These are phyloP conservation scores for Mortierella sp. DNA, from an alignment of 371 early-diverging fungal species.

Conservation along the genomic window DNA sequence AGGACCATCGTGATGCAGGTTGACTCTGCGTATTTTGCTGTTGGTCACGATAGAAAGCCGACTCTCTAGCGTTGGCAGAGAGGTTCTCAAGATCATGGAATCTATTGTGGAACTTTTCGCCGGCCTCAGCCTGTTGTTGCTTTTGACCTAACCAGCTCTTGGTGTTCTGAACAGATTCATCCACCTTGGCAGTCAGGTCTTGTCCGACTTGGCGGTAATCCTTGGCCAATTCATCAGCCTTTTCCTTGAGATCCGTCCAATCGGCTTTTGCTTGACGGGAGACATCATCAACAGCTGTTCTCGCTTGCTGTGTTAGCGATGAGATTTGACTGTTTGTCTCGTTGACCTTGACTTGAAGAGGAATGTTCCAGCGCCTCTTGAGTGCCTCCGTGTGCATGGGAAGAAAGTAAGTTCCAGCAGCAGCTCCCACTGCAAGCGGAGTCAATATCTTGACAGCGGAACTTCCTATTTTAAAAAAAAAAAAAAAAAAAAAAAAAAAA, in stretches of 20 bases:
- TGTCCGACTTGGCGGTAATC: slow-evolving; percentile 18
- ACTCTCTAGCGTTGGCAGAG: slow-evolving; percentile 10
- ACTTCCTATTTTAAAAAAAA: slow-evolving; percentile 22
- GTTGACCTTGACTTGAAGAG: slow-evolving; percentile 14
- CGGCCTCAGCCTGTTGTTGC: slow-evolving; percentile 22
- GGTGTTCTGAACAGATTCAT: slow-evolving; percentile 11
- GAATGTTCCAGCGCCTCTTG: slow-evolving; percentile 7
- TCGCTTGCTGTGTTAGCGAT: too few relatives aligned
- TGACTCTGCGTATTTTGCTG: slow-evolving; percentile 20
- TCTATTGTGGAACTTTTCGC: slow-evolving; percentile 2
- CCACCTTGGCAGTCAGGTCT: slow-evolving; percentile 8
- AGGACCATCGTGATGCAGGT: slow-evolving; percentile 27
- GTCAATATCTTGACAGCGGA: slow-evolving; percentile 38
- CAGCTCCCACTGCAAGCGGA: slow-evolving; percentile 36
- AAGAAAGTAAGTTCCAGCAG: slow-evolving; percentile 35
- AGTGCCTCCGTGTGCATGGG: slow-evolving; percentile 28
- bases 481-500: neutral
- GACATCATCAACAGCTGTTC: slow-evolving; percentile 14
- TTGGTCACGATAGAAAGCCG: slow-evolving; percentile 1
- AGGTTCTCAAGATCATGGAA: slow-evolving; percentile 7
- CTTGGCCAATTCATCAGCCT: slow-evolving; percentile 24
- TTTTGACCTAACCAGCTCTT: slow-evolving; percentile 24
- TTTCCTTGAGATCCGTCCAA: slow-evolving; percentile 28
- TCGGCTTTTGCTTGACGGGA: slow-evolving; percentile 16
- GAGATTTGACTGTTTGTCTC: slow-evolving; percentile 3